These are phyloP conservation scores for Marasmius fiardii DNA, from an alignment of 1,284 basidiomycete genomes.

Conservation along the genomic window DNA sequence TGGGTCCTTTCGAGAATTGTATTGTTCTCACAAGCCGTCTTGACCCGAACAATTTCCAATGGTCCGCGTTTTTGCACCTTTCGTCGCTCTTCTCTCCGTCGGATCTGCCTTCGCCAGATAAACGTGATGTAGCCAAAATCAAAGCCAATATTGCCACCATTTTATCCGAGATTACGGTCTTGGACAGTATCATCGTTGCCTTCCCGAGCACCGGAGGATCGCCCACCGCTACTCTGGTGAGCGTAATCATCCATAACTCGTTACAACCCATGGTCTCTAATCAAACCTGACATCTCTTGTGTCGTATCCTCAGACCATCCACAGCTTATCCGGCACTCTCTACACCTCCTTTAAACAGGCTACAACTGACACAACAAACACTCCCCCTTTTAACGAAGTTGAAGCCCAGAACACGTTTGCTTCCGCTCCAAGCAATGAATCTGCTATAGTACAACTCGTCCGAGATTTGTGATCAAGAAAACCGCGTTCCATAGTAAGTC, in stretches of 20 bases:
- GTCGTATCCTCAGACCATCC: too few species aligned
- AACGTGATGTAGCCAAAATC: slow-evolving; percentile 22
- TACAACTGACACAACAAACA: slow-evolving; percentile 23
- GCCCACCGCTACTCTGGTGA: slow-evolving; percentile 7
- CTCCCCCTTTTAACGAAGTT: slow-evolving; percentile 8
- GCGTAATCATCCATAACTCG: background rate
- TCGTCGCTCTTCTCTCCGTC: background rate
- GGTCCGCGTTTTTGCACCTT: background rate
- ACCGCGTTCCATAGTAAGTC: too few species aligned
- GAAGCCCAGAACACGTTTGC: slow-evolving; percentile 16
- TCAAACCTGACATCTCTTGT: too few species aligned
- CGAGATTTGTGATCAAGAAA: too few species aligned
- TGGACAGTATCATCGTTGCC: slow-evolving; percentile 26
- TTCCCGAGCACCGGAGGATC: slow-evolving; percentile 29
- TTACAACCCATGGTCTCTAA: too few species aligned
- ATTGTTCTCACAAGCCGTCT: too few species aligned
- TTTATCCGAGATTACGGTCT: slow-evolving; percentile 22
- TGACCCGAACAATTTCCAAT: too few species aligned
- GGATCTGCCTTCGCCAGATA: slow-evolving; percentile 6
- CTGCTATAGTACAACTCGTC: too few species aligned
- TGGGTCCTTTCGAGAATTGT: too few species aligned
- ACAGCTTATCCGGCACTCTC: slow-evolving; percentile 23
- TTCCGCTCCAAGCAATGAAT: too few species aligned
- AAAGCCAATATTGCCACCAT: slow-evolving; percentile 27
- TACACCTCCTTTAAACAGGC: slow-evolving; percentile 22